Conservation (phyloP, 192 early-diverging fungal genomes). For the Coemansia sp. region DNA sequence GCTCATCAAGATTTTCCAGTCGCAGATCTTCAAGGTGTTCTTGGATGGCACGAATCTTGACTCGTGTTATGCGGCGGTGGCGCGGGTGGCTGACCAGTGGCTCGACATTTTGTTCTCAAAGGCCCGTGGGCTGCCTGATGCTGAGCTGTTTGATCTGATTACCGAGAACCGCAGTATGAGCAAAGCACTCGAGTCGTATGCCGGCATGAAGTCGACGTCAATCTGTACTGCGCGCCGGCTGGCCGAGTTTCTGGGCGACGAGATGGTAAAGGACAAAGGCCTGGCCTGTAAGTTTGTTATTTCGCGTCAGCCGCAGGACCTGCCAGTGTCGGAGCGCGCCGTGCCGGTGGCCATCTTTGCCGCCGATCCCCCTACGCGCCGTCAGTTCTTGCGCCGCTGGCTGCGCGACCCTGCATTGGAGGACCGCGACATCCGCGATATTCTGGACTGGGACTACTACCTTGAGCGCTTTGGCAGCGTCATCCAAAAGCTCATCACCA, state of each 20-base stretch:
- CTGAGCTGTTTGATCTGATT: conserved; percentile 93
- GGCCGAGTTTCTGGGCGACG: conserved; percentile 94
- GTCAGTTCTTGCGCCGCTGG: conserved; percentile 90
- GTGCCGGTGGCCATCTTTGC: conserved; percentile 95
- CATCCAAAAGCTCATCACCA: conserved; percentile 97
- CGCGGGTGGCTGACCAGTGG: conserved; percentile 89
- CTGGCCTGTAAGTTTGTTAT: conserved; percentile 96
- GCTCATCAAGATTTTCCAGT: conserved; percentile 97
- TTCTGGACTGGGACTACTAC: conserved; percentile 98
- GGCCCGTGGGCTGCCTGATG: conserved; percentile 76
- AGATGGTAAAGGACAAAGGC: conserved; percentile 98
- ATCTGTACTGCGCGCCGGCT: conserved; percentile 93
- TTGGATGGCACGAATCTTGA: conserved; percentile 80
- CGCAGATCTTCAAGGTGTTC: conserved; percentile 90
- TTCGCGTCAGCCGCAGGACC: conserved; percentile 73
- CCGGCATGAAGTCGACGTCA: conserved; percentile 87
- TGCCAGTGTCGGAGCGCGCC: conserved; percentile 90
- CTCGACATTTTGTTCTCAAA: conserved; percentile 89
- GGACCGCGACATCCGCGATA: conserved; percentile 83
- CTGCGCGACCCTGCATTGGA: conserved; percentile 74
- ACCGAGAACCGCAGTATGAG: conserved; percentile 98
- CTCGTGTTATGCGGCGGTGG: conserved; percentile 89
- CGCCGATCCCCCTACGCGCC: conserved; percentile 70
- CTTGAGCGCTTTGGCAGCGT: conserved; percentile 91
- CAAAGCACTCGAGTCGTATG: conserved; percentile 92